These are phyloP conservation scores for Acer negundo DNA, from an alignment of 345 rosid species.

Conservation along the genomic window DNA sequence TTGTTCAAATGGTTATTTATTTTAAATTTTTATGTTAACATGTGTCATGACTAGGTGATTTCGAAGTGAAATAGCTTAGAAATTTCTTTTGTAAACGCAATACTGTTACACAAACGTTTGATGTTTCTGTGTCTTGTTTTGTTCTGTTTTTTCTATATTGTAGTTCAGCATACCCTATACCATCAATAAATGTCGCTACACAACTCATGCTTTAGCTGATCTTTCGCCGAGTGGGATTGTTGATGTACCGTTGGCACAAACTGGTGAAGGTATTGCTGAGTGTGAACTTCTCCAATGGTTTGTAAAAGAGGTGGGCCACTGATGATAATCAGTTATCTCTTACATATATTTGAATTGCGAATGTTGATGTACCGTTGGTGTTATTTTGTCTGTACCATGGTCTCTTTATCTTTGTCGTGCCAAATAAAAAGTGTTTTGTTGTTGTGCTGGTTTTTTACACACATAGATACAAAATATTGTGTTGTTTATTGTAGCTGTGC, in stretches of 20 bases:
- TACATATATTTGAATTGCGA: background rate
- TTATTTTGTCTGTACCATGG: background rate
- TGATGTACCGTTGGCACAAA: conserved; percentile 91
- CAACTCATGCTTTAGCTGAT: conserved; percentile 56
- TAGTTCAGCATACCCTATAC: conserved; percentile 30
- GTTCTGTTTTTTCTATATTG: background rate
- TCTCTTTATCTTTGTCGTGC: background rate
- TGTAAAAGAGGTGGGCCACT: conserved; percentile 69
- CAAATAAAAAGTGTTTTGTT: background rate
- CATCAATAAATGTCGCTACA: conserved; percentile 43
- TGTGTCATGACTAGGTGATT: background rate
- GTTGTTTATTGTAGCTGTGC: background rate
- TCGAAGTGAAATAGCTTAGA: background rate
- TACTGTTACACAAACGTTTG: background rate
- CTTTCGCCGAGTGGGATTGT: conserved; percentile 39
- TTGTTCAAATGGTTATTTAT: background rate
- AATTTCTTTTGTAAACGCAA: background rate
- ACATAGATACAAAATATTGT: background rate
- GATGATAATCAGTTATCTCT: background rate
- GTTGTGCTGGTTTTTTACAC: background rate
- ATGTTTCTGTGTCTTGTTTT: background rate
- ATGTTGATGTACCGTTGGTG: background rate
- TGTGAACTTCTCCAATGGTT: conserved; percentile 95
- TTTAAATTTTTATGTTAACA: background rate
- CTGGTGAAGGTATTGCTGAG: conserved; percentile 98